Base-by-base conservation (phyloP, 163 green algal genomes). In the Volvox carteri region DNA sequence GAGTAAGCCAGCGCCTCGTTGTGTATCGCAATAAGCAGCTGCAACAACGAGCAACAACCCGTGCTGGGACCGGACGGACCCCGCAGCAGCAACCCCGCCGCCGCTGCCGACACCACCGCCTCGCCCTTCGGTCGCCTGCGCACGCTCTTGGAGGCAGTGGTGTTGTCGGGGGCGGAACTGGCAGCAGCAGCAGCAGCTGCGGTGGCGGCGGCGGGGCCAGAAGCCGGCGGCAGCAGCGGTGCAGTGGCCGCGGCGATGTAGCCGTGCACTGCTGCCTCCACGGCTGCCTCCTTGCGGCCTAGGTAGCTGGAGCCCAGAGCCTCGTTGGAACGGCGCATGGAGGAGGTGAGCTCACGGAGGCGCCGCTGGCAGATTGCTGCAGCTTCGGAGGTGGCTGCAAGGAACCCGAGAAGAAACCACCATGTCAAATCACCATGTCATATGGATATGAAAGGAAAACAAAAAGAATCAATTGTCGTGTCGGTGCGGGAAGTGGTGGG, bases 1-100 rank as follows among this genome's bases (percentile, higher is more conserved):
- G 72, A 84, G 72, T 89, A 89, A 12, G 72, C 42, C 11, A 89
- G 84, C 52, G 84, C 72, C 84, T 89, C 84, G n/a, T 89, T 89
- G 56, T 89, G 84, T 12, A 84, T 84, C 12, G 84, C 73, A 8
- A 30, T 84, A 28, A 89, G 72, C 52, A 89, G 72, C 84, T 68
- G 48, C 72, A 89, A 72, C 52, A 89, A 28, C 41, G 9, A 19
- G 12, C 42, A 50, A 54, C 84, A 89, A 3, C 84, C 84, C 39
- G 54, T 21, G 30, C 72, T 89, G 72, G 84, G 84, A 18, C 84
- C 84, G 0, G 72, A 14, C n/a, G 84, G 84, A 3, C 54, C 72
- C n/a, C 70, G 9, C 39, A 81, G 9, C 39, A 81, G 35, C 68
- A 83, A 60, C 8, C 35, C 54, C 54, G n/a, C 28, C 42, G 9